These are phyloP conservation scores for Liriodendron chinense DNA, from an alignment of 164 flowering plant species.

Conservation along the genomic window DNA sequence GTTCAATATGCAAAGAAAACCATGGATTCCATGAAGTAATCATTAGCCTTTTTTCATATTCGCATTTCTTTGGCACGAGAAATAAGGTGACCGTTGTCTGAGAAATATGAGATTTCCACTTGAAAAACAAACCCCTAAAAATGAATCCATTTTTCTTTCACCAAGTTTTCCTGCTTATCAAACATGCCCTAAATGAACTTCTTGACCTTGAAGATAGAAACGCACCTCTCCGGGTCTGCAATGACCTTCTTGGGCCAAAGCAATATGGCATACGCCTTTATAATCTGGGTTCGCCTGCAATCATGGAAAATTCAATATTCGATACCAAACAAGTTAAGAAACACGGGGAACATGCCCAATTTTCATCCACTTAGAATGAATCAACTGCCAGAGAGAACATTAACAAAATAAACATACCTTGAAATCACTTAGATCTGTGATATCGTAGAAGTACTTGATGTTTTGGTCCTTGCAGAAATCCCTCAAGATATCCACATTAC, in stretches of 20 bases:
- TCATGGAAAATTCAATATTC: not conserved
- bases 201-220: not conserved
- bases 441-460: conserved; percentile 96
- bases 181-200: not conserved
- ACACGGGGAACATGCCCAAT: conserved; percentile 32
- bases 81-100: not conserved
- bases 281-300: conserved; percentile 95
- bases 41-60: too few relatives aligned
- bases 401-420: conserved; percentile 39
- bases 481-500: conserved; percentile 94
- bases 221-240: conserved; percentile 99
- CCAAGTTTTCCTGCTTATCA: too few relatives aligned
- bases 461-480: conserved; percentile 85
- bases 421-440: conserved; percentile 82
- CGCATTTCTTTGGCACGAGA: not conserved
- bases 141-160: too few relatives aligned
- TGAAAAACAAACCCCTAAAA: too few relatives aligned
- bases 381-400: not conserved
- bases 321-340: not conserved
- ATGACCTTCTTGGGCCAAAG: conserved; percentile 99
- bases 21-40: too few relatives aligned
- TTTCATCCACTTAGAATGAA: not conserved
- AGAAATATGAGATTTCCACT: not conserved
- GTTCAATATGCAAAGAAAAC: too few relatives aligned
- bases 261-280: conserved; percentile 97